Evolutionary conservation across 106 monocot genomes (phyloP).

Genomic region (Gastrodia elata): DNA sequence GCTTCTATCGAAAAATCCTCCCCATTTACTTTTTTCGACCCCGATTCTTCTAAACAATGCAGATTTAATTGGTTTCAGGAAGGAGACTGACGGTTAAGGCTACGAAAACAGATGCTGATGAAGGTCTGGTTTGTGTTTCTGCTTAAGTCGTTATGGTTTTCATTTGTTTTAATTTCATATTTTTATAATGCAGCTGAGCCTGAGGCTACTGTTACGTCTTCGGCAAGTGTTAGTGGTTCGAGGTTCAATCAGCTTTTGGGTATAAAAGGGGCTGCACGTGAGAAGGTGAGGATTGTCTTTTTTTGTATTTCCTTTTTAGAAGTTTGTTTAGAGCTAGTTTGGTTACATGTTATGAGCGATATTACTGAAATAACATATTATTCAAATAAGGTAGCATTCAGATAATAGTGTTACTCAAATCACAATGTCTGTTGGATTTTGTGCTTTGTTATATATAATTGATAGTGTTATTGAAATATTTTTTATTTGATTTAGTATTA

Average conservation of each 20-base stretch:
- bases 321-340: background rate
- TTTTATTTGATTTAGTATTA: too few relatives aligned
- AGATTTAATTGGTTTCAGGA: slow-evolving; percentile 11
- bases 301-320: background rate
- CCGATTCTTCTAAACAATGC: background rate
- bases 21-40: background rate
- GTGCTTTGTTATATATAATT: too few relatives aligned
- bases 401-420: too few relatives aligned
- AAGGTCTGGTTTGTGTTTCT: slow-evolving; percentile 18
- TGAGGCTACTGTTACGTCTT: slow-evolving; percentile 24
- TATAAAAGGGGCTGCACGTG: slow-evolving; percentile 58
- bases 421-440: too few relatives aligned
- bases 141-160: background rate
- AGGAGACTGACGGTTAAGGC: slow-evolving; percentile 29
- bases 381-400: too few relatives aligned
- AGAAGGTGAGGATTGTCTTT: slow-evolving; percentile 22
- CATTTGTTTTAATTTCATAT: background rate
- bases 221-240: slow-evolving; percentile 29
- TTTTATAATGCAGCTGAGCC: slow-evolving; percentile 23
- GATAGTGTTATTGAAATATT: too few relatives aligned
- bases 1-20: background rate
- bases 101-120: slow-evolving; percentile 31
- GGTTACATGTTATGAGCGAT: too few relatives aligned
- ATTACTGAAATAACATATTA: too few relatives aligned
- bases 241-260: slow-evolving; percentile 75